Evolutionary conservation across 2,329 filamentous ascomycete genomes (phyloP).

Genomic region (Blastomyces silverae): DNA sequence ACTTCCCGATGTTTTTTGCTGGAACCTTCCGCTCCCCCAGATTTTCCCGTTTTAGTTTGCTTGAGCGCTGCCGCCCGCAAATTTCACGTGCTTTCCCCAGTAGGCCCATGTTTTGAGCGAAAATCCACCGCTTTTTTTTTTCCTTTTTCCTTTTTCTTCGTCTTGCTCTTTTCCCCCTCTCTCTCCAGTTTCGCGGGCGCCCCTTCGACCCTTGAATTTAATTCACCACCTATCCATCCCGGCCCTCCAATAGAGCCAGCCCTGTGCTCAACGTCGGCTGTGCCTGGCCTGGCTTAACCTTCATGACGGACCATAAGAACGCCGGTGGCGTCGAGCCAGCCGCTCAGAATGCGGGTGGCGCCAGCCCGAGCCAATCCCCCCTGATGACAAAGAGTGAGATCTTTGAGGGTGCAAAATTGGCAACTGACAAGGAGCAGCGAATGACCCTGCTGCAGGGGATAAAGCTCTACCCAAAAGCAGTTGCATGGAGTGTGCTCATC

Average conservation of each 20-base stretch:
- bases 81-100: not conserved
- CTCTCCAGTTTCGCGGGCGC: not conserved
- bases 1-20: no score
- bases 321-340: not conserved
- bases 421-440: conserved; percentile 47
- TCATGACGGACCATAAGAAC: not conserved
- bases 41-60: no score
- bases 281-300: not conserved
- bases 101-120: not conserved
- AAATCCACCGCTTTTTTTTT: not conserved
- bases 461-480: conserved; percentile 77
- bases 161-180: not conserved
- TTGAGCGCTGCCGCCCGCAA: no score
- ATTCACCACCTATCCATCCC: not conserved
- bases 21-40: no score
- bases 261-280: not conserved
- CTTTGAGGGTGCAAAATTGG: conserved; percentile 38
- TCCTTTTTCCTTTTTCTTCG: not conserved
- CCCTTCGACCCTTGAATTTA: not conserved
- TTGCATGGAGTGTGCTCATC: conserved; percentile 75
- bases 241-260: not conserved
- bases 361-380: not conserved
- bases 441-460: conserved; percentile 73
- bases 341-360: not conserved
- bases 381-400: conserved; percentile 23